These are phyloP conservation scores for Aspergillus sojae DNA, from an alignment of 2,329 filamentous ascomycete genomes.

Conservation along the genomic window DNA sequence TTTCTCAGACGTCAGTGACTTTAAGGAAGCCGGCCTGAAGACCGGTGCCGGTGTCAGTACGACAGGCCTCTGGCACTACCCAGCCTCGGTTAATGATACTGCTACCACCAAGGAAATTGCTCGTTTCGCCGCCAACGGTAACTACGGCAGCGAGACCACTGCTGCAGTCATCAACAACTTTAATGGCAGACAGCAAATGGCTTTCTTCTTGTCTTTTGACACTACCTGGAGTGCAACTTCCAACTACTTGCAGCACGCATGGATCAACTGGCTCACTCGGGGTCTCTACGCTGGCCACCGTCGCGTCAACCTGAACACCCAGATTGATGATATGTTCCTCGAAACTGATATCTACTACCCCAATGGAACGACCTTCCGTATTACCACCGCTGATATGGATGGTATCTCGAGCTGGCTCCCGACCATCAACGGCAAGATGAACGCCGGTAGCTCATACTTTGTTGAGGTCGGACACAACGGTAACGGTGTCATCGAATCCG, in stretches of 20 bases:
- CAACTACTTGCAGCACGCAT: conserved; percentile 63
- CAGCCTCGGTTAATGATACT: conserved; percentile 57
- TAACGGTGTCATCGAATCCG: conserved; percentile 54
- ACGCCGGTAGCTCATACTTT: conserved; percentile 55
- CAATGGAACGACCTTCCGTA: conserved; percentile 52
- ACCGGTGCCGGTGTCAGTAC: conserved; percentile 53
- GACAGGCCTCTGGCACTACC: conserved; percentile 60
- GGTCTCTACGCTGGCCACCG: conserved; percentile 60
- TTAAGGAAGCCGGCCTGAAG: conserved; percentile 58
- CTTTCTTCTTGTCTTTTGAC: conserved; percentile 60
- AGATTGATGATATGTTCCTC: conserved; percentile 67
- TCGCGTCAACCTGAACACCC: conserved; percentile 57
- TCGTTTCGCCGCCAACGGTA: conserved; percentile 52
- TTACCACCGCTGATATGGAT: conserved; percentile 52
- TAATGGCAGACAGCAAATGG: conserved; percentile 62
- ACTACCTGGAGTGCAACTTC: conserved; percentile 56
- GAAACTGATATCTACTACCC: conserved; percentile 55
- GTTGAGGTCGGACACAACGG: conserved; percentile 60
- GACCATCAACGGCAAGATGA: conserved; percentile 49
- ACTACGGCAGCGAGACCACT: conserved; percentile 44
- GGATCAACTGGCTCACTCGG: conserved; percentile 64
- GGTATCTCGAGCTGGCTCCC: conserved; percentile 48
- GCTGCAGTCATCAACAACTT: conserved; percentile 65
- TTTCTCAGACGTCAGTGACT: conserved; percentile 57
- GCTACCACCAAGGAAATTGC: conserved; percentile 59